Evolutionary conservation across 441 rosid species (phyloP), one percentile per base, ranked within the genome.

Genomic region (Cnidoscolus chayamansa): DNA sequence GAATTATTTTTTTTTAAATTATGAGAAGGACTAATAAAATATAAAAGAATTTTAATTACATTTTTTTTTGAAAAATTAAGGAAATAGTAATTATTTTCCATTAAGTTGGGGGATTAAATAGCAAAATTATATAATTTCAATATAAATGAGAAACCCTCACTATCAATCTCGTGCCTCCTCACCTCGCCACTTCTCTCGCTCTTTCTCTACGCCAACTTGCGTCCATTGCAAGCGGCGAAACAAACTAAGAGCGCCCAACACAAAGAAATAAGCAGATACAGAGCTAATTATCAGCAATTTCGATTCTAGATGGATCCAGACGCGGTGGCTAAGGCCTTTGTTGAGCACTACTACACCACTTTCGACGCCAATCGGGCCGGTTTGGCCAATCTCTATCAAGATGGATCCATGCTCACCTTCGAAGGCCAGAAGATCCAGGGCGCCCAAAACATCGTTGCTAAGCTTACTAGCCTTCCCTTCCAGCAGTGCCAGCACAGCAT

Each of bases 351-450:
- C 88, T 93, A 96, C 83, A 15, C 87, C 11, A 90, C 92, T 30
- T 96, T 95, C 88, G 97, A 96, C 68, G 72, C 87, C 3, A 93
- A 88, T 75, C 86, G 97, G 16, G 78, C 84, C 1, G 84, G 86
- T 0, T 74, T 93, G 17, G 93, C 80, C 20, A 89, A 82, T 73
- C 86, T 95, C 0, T 95, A 91, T 72, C 97, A 93, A 80, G 97
- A 95, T 1, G 87, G 74, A 4, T 95, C 97, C 12, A 95, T 91
- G 99, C 80, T 95, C 77, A 89, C 92, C 76, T 95, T 95, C 77
- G 97, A 95, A 78, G 99, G 98, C 43, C 95, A 93, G 80, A 87
- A 92, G 91, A 83, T 91, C 80, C 96, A 85, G 76, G 99, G 97
- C 71, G 79, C 93, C n/a, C 86, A 74, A 51, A 89, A 76, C 82